Base-by-base conservation (phyloP, 106 monocot genomes). In the Chionographis japonica region DNA sequence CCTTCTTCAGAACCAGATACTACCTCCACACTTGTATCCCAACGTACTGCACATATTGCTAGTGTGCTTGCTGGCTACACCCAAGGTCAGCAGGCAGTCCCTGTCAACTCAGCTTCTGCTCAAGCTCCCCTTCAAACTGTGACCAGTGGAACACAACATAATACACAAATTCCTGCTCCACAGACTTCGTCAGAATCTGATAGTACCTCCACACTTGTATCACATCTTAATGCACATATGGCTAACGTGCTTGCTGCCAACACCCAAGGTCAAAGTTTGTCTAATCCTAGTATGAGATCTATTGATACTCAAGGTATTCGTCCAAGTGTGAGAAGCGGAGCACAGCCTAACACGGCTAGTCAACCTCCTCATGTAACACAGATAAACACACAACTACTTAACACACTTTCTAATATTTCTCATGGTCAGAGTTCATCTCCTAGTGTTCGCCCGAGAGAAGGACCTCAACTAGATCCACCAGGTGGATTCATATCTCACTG, bases 141-240 rank as follows among this genome's bases (percentile, higher is more conserved):
- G 10, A 78, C 40, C 8, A 60, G 53, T 57, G 78, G 50, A 53
- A 9, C 61, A 10, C 68, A 78, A 54, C 41, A 27, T 61, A 43
- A 63, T 55, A 52, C 37, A 14, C n/a, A 49, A 43, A 61, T 11
- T 61, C 12, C 36, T 16, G 41, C 72, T 61, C 55, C 40, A 40
- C 67, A 13, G n/a, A 37, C 72, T 19, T 53, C 72, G 43, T 37
- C 64, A 59, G 72, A 54, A 57, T 63, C 79, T 69, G 57, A 41
- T 49, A 62, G 46, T 4, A 37, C 54, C 3, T 18, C 80, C 19
- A 14, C 64, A 37, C 14, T 75, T 66, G 74, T 78, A 63, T 67
- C 65, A 36, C 71, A 74, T 27, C 53, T 71, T 40, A 79, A 40
- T 65, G 62, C 74, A 15, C 70, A 42, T 2, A 72, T 79, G 39